Evolutionary conservation across 1,284 basidiomycete genomes (phyloP).

Genomic region (Puccinia triticina): DNA sequence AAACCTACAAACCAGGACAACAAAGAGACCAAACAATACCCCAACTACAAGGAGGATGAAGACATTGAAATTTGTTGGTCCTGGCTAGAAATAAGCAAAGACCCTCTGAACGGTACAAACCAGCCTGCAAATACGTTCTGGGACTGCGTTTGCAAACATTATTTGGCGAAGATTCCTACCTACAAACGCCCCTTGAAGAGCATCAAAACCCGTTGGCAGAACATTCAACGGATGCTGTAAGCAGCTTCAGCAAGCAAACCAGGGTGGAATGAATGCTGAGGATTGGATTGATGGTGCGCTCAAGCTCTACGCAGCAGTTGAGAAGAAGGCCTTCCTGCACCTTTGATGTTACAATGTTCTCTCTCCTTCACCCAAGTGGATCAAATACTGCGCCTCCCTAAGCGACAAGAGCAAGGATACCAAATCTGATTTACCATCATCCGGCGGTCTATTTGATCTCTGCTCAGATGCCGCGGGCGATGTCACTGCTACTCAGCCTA

Average conservation of each 20-base stretch:
- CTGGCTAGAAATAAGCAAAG: conserved; percentile 3
- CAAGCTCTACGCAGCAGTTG: not conserved
- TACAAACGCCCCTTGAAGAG: not conserved
- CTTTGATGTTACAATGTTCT: not conserved
- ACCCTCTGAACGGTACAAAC: conserved; percentile 3
- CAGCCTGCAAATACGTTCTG: not conserved
- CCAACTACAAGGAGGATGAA: no score
- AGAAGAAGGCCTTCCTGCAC: not conserved
- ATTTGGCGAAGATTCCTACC: no score
- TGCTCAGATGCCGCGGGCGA: no score
- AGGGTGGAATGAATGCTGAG: not conserved
- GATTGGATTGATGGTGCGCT: not conserved
- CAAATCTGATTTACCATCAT: no score
- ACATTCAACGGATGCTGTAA: not conserved
- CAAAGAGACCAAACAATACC: no score
- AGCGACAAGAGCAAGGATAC: not conserved
- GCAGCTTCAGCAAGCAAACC: not conserved
- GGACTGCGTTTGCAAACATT: not conserved
- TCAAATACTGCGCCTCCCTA: not conserved
- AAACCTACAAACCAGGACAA: no score
- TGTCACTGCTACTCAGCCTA: no score
- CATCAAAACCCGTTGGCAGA: conserved; percentile 14
- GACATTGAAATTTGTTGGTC: no score
- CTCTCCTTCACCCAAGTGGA: not conserved
- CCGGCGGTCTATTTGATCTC: no score